These are phyloP conservation scores for Fusarium multiceps DNA, from an alignment of 2,329 filamentous ascomycete genomes.

Conservation along the genomic window DNA sequence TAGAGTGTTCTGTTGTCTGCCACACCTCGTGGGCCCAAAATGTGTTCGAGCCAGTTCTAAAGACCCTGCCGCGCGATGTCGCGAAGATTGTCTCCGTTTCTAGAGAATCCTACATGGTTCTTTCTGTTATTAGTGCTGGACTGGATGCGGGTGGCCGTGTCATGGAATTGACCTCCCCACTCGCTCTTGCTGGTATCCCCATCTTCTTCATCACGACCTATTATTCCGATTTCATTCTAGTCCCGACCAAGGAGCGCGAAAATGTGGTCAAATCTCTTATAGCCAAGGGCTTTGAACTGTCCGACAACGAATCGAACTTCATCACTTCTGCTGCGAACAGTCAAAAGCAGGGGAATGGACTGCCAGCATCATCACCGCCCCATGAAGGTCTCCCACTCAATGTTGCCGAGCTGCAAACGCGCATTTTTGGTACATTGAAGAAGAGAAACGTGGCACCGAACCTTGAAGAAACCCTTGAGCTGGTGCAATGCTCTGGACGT, in stretches of 20 bases:
- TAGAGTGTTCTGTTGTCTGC: constrained; percentile 94
- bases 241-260: constrained; percentile 78
- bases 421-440: constrained; percentile 86
- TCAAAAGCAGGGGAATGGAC: constrained; percentile 45
- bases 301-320: constrained; percentile 76
- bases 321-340: constrained; percentile 62
- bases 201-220: constrained; percentile 99
- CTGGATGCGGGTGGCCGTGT: constrained; percentile 92
- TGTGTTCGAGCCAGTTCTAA: constrained; percentile 79
- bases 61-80: constrained; percentile 66
- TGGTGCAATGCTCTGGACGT: constrained; percentile 84
- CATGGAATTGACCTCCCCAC: constrained; percentile 87
- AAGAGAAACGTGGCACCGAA: constrained; percentile 79
- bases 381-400: constrained; percentile 81
- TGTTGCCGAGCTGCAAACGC: constrained; percentile 80
- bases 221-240: constrained; percentile 96
- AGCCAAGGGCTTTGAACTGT: constrained; percentile 84
- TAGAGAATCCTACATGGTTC: constrained; percentile 84
- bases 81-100: constrained; percentile 76
- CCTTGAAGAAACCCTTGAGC: constrained; percentile 73
- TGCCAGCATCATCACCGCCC: constrained; percentile 62
- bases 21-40: constrained; percentile 77
- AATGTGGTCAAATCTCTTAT: constrained; percentile 82
- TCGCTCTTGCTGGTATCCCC: constrained; percentile 91
- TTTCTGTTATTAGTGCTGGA: constrained; percentile 89